phyloP scores from a whole-genome alignment of 2,329 filamentous ascomycete species.

The Alternaria burnsii region DNA sequence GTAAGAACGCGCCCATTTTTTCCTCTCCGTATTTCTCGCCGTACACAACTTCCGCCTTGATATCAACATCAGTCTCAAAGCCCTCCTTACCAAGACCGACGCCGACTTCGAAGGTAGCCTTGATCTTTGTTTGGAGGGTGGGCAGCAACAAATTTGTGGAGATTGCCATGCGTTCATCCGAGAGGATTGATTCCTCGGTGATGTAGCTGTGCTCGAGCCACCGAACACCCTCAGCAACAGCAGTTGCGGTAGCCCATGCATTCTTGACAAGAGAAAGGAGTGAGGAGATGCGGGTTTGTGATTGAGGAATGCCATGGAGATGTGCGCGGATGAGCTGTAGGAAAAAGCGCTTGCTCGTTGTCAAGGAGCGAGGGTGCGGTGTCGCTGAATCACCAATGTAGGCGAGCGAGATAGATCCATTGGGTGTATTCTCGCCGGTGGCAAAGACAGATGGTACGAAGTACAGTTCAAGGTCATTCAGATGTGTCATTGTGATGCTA shows the following conservation, averaged over 20 bases:
- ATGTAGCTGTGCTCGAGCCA: conserved; percentile 71
- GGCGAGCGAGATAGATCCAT: conserved; percentile 69
- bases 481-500: conserved; percentile 77
- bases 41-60: conserved; percentile 73
- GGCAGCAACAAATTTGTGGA: conserved; percentile 69
- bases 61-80: conserved; percentile 63
- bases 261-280: conserved; percentile 68
- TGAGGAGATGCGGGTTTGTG: conserved; percentile 63
- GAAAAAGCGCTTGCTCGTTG: conserved; percentile 77
- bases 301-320: conserved; percentile 68
- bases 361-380: conserved; percentile 63
- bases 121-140: conserved; percentile 73
- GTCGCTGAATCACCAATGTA: conserved; percentile 71
- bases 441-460: conserved; percentile 73
- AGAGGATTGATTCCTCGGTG: conserved; percentile 69
- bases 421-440: conserved; percentile 52
- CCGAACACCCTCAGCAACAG: conserved; percentile 68
- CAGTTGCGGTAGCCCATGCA: conserved; percentile 72
- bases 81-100: conserved; percentile 55
- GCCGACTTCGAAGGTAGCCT: conserved; percentile 66
- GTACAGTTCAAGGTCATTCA: conserved; percentile 74
- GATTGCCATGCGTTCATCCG: conserved; percentile 72
- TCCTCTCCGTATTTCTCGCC: conserved; percentile 79
- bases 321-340: conserved; percentile 75
- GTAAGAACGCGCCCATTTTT: conserved; percentile 77